These are phyloP conservation scores for Puccinellia tenuiflora DNA, from an alignment of 176 grass and related monocot species.

Conservation along the genomic window DNA sequence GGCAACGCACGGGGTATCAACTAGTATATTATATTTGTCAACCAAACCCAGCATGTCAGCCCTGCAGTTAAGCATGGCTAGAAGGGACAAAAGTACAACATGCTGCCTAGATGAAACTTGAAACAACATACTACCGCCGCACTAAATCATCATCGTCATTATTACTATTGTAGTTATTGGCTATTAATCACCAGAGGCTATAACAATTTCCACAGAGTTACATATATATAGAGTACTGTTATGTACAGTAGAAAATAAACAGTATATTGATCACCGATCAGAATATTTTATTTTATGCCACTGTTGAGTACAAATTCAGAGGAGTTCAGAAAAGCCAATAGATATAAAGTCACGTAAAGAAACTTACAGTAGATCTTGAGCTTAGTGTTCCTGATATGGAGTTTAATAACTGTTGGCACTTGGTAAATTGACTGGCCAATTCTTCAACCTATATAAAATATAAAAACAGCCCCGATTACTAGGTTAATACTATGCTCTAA, in stretches of 20 bases:
- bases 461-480: slow-evolving; percentile 8
- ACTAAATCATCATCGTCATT: not conserved
- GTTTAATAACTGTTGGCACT: slow-evolving; percentile 48
- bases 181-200: not conserved
- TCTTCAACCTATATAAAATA: slow-evolving; percentile 44
- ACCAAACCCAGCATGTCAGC: not conserved
- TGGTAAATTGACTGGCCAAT: slow-evolving; percentile 41
- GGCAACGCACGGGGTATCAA: no score
- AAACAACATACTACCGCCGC: not conserved
- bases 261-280: slow-evolving; percentile 1
- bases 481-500: not conserved
- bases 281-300: not conserved
- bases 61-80: not conserved
- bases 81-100: not conserved
- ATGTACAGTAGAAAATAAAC: not conserved
- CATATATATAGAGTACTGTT: not conserved
- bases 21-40: not conserved
- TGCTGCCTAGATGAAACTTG: not conserved
- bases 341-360: not conserved
- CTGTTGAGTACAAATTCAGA: not conserved
- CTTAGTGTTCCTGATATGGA: slow-evolving; percentile 53
- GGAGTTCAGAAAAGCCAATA: not conserved
- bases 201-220: not conserved
- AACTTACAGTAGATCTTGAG: slow-evolving; percentile 47
- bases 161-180: not conserved